Evolutionary conservation across 805 yeast genomes (phyloP).

Genomic region (Zygosaccharomyces gambellarensis): DNA sequence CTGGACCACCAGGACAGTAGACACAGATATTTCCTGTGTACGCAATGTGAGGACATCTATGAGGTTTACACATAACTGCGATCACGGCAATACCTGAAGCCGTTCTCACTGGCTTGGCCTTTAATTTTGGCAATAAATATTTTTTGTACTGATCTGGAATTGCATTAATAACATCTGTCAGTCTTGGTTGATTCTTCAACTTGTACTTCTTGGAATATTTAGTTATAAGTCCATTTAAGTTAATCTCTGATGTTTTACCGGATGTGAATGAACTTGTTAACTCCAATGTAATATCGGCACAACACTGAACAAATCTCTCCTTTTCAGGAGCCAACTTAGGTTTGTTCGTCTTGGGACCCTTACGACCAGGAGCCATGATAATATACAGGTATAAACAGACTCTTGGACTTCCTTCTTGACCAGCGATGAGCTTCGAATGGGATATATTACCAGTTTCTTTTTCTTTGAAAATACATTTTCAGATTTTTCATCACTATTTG

Average conservation of each 20-base stretch:
- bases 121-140: constrained; percentile 82
- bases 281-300: constrained; percentile 86
- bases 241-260: constrained; percentile 47
- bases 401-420: background rate
- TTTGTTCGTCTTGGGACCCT: constrained; percentile 41
- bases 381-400: background rate
- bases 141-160: constrained; percentile 95
- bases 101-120: constrained; percentile 98
- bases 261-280: constrained; percentile 70
- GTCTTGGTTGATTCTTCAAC: constrained; percentile 84
- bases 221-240: constrained; percentile 83
- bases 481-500: background rate
- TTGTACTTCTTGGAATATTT: constrained; percentile 85
- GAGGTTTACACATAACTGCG: constrained; percentile 99
- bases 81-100: constrained; percentile 99
- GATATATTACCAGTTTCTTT: background rate
- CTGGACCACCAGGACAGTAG: constrained; percentile 99
- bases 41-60: constrained; percentile 97
- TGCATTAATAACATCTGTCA: constrained; percentile 90
- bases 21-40: constrained; percentile 98
- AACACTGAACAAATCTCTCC: constrained; percentile 87
- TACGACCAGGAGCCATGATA: constrained; percentile 32
- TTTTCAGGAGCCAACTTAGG: constrained; percentile 82
- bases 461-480: background rate
- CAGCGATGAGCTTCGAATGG: constrained; percentile 6